Evolutionary conservation across 2,329 filamentous ascomycete genomes (phyloP).

Genomic region (Ascochyta fabae): DNA sequence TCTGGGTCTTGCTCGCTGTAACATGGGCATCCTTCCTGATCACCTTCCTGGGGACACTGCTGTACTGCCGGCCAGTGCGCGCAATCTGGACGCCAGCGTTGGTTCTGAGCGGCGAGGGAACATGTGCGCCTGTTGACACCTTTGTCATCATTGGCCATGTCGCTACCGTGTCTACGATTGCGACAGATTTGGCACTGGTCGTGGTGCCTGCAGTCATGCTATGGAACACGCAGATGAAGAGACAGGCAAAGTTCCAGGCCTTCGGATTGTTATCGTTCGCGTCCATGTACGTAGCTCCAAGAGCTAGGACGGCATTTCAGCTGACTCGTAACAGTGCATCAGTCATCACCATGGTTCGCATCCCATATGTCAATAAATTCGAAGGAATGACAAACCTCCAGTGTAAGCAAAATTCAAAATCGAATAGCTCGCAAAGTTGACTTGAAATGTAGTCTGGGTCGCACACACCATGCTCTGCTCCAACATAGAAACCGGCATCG

Average conservation of each 20-base stretch:
- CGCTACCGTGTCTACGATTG: slow-evolving; percentile 29
- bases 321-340: slow-evolving; percentile 6
- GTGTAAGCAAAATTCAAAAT: slow-evolving; percentile 14
- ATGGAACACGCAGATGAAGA: slow-evolving; percentile 35
- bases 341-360: slow-evolving; percentile 21
- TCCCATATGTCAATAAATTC: slow-evolving; percentile 34
- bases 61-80: slow-evolving; percentile 27
- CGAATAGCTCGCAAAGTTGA: not conserved
- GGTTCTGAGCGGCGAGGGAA: slow-evolving; percentile 19
- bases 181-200: slow-evolving; percentile 29
- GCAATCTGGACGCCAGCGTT: slow-evolving; percentile 23
- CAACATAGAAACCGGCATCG: slow-evolving; percentile 34
- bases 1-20: slow-evolving; percentile 23
- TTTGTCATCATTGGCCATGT: slow-evolving; percentile 31
- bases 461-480: slow-evolving; percentile 33
- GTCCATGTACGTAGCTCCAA: slow-evolving; percentile 19
- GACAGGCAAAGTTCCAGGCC: slow-evolving; percentile 28
- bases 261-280: slow-evolving; percentile 31
- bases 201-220: slow-evolving; percentile 30
- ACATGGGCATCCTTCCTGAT: slow-evolving; percentile 32
- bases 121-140: slow-evolving; percentile 25
- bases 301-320: not conserved
- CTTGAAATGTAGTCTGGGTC: slow-evolving; percentile 22
- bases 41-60: slow-evolving; percentile 29
- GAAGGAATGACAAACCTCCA: slow-evolving; percentile 20